Percentiles rank a stretch among this genome's conserved stretches.
Conservation (phyloP, 805 yeast species). For the Yarrowia deformans region DNA sequence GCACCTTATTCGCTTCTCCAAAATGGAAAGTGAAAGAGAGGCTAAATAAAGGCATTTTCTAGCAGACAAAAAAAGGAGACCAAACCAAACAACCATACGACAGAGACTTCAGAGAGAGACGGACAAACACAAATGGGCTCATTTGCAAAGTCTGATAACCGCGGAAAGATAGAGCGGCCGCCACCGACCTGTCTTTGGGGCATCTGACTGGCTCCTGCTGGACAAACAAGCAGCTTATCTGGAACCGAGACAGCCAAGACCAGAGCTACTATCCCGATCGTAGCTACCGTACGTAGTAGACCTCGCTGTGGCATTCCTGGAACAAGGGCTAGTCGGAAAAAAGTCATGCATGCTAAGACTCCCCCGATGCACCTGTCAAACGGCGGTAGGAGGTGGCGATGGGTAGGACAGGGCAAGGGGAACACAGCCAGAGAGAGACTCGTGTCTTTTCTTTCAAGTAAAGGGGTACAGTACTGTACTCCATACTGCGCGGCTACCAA, state of each 20-base stretch:
- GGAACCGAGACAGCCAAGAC: too few species aligned
- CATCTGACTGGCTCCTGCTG: too few species aligned
- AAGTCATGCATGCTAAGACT: slow-evolving; percentile 29
- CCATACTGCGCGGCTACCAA: background rate
- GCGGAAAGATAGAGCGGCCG: background rate
- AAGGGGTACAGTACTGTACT: too few species aligned
- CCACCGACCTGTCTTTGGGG: too few species aligned
- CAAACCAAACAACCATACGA: too few species aligned
- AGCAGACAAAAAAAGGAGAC: background rate
- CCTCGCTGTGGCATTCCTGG: background rate
- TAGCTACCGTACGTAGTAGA: too few species aligned
- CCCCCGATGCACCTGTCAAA: slow-evolving; percentile 21
- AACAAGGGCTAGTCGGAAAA: background rate
- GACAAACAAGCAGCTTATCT: too few species aligned
- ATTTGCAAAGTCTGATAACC: background rate
- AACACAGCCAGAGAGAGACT: background rate
- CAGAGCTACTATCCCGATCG: too few species aligned
- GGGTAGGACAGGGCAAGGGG: background rate
- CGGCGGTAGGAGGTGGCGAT: slow-evolving; percentile 13
- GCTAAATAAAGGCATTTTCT: background rate
- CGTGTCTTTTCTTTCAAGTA: too few species aligned
- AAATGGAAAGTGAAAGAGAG: slow-evolving; percentile 31
- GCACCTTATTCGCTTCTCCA: slow-evolving; percentile 9
- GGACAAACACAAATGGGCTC: background rate
- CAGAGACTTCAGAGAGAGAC: background rate